These are phyloP conservation scores for Parachaetomium inaequale DNA, from an alignment of 495 filamentous ascomycete genomes.

Conservation along the genomic window DNA sequence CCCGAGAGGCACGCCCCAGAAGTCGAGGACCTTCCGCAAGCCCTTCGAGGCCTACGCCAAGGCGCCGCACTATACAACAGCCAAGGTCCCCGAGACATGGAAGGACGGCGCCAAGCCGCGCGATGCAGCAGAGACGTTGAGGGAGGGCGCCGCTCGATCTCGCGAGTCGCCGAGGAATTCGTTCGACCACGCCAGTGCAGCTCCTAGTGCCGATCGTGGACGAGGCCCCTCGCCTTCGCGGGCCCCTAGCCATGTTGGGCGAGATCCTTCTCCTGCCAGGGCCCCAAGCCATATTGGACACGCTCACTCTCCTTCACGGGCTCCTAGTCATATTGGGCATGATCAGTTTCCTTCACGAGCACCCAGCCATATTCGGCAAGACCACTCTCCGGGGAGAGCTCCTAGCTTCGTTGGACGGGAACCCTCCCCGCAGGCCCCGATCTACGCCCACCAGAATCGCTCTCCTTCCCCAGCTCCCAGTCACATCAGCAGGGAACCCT, in stretches of 20 bases:
- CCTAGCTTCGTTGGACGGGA: neutral
- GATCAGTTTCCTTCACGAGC: neutral
- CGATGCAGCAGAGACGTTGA: slow-evolving; percentile 43
- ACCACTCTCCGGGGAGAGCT: neutral
- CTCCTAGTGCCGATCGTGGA: neutral
- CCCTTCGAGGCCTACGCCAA: slow-evolving; percentile 66
- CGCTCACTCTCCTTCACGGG: neutral
- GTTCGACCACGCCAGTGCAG: slow-evolving; percentile 13
- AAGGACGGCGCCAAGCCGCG: slow-evolving; percentile 37
- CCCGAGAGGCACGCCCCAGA: slow-evolving; percentile 49
- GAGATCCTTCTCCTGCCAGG: slow-evolving; percentile 1
- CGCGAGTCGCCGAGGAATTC: slow-evolving; percentile 19
- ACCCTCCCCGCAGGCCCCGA: neutral
- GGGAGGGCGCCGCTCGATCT: slow-evolving; percentile 27
- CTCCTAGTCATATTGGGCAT: neutral
- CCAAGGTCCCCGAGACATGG: slow-evolving; percentile 50
- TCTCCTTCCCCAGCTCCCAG: neutral
- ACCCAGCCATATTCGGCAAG: neutral
- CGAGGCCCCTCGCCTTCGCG: neutral
- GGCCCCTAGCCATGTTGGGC: neutral
- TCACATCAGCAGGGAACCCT: neutral
- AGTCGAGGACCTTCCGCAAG: slow-evolving; percentile 64
- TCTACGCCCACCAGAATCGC: neutral
- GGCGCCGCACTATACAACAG: slow-evolving; percentile 51
- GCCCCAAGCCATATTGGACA: neutral